phyloP scores from a whole-genome alignment of 192 early-diverging fungal species.

The Rhizoclosmatium globosum region DNA sequence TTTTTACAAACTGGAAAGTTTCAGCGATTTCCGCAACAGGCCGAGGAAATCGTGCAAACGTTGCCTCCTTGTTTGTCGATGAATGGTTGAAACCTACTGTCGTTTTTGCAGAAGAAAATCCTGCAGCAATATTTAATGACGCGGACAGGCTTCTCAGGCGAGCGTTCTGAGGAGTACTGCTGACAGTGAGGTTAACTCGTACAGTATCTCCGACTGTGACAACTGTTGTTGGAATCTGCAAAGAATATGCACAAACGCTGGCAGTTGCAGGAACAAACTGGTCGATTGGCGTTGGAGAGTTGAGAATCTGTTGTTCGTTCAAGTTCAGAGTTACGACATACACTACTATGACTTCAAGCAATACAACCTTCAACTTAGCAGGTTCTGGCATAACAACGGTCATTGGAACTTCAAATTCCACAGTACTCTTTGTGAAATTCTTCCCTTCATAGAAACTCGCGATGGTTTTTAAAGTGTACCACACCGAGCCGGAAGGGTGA shows the following conservation, averaged over 20 bases:
- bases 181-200: not conserved
- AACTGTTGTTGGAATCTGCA: not conserved
- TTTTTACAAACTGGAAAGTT: not conserved
- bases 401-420: not conserved
- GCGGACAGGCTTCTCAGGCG: not conserved
- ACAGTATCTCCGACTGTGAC: not conserved
- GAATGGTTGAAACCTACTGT: not conserved
- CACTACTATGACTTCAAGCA: too few relatives aligned
- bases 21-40: constrained; percentile 8
- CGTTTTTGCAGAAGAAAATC: not conserved
- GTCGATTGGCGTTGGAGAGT: too few relatives aligned
- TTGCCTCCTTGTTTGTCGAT: not conserved
- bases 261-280: too few relatives aligned
- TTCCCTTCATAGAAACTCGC: not conserved
- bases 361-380: not conserved
- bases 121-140: constrained; percentile 10
- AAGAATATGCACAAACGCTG: too few relatives aligned
- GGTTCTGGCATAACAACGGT: not conserved
- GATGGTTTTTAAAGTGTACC: not conserved
- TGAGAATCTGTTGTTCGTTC: too few relatives aligned
- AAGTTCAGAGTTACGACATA: too few relatives aligned
- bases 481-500: not conserved
- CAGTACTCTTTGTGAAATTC: not conserved
- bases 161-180: not conserved
- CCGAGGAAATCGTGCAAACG: constrained; percentile 6